Evolutionary conservation across 2,329 filamentous ascomycete genomes (phyloP).

Genomic region (Claviceps lovelessii): DNA sequence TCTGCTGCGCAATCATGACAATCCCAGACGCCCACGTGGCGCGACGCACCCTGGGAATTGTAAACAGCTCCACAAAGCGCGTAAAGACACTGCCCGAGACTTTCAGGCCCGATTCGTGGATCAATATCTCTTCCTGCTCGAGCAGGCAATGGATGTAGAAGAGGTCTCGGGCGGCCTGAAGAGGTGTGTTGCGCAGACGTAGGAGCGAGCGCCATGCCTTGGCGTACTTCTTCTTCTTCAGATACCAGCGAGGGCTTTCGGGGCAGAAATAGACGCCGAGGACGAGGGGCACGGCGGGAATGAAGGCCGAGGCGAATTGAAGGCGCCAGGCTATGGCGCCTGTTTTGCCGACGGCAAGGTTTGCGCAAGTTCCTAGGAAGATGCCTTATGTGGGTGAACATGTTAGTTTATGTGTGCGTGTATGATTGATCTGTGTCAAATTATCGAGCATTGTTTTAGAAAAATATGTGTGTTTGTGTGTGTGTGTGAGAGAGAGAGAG

Average conservation of each 20-base stretch:
- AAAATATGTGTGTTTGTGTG: too few relatives aligned
- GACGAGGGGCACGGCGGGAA: constrained; percentile 48
- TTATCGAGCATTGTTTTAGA: not conserved
- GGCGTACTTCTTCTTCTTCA: constrained; percentile 43
- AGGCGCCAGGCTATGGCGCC: constrained; percentile 48
- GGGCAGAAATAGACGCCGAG: constrained; percentile 45
- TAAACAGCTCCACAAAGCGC: constrained; percentile 42
- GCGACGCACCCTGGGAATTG: constrained; percentile 40
- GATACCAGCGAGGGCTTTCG: constrained; percentile 51
- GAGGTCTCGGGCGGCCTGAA: constrained; percentile 48
- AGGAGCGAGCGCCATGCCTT: constrained; percentile 43
- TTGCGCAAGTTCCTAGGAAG: constrained; percentile 51
- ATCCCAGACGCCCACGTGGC: constrained; percentile 53
- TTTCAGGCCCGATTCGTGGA: constrained; percentile 17
- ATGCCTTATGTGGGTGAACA: constrained; percentile 29
- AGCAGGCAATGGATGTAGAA: constrained; percentile 41
- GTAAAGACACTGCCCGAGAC: constrained; percentile 30
- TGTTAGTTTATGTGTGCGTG: not conserved
- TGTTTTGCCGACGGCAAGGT: constrained; percentile 46
- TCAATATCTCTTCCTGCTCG: constrained; percentile 16
- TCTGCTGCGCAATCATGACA: constrained; percentile 53
- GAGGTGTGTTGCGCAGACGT: constrained; percentile 39
- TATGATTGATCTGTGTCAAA: not conserved
- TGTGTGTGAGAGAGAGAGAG: too few relatives aligned
- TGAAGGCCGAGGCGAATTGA: constrained; percentile 49